Conservation (phyloP, 1,284 basidiomycete genomes). For the Polyporus tsugae region DNA sequence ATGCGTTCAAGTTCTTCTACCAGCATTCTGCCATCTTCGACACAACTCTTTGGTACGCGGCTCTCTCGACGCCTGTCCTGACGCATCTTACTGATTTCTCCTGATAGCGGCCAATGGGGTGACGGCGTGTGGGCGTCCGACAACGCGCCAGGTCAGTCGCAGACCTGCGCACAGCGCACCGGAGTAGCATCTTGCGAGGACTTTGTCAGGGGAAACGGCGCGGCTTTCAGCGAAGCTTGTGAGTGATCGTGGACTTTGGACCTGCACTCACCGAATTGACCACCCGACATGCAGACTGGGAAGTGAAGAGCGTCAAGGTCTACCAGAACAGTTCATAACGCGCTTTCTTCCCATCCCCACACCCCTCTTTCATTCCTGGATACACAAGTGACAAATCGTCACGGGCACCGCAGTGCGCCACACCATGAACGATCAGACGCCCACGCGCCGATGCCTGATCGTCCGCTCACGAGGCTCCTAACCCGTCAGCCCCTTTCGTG, state of each 20-base stretch:
- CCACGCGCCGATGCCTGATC: background rate
- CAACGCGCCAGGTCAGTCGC: conserved; percentile 80
- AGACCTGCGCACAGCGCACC: conserved; percentile 84
- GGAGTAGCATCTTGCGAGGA: conserved; percentile 81
- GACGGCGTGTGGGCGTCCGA: conserved; percentile 75
- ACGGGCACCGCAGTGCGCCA: conserved; percentile 11
- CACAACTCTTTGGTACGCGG: conserved; percentile 77
- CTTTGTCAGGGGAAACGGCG: conserved; percentile 77
- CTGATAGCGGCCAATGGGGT: conserved; percentile 87
- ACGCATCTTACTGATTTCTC: background rate
- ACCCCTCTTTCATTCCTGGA: conserved; percentile 10
- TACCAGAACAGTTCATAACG: conserved; percentile 52
- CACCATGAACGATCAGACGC: conserved; percentile 11
- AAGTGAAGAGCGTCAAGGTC: conserved; percentile 75
- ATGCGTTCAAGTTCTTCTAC: conserved; percentile 78
- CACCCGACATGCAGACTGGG: conserved; percentile 65
- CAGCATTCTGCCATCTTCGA: conserved; percentile 81
- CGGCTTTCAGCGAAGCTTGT: conserved; percentile 82
- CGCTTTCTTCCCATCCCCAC: background rate
- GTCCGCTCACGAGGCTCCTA: no score
- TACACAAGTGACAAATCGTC: conserved; percentile 19
- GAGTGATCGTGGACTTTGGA: conserved; percentile 43
- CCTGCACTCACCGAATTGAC: conserved; percentile 18
- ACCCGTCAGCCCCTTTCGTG: no score
- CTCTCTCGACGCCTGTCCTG: conserved; percentile 10